Evolutionary conservation across 1,284 basidiomycete genomes (phyloP).

Genomic region (Puccinia triticina): DNA sequence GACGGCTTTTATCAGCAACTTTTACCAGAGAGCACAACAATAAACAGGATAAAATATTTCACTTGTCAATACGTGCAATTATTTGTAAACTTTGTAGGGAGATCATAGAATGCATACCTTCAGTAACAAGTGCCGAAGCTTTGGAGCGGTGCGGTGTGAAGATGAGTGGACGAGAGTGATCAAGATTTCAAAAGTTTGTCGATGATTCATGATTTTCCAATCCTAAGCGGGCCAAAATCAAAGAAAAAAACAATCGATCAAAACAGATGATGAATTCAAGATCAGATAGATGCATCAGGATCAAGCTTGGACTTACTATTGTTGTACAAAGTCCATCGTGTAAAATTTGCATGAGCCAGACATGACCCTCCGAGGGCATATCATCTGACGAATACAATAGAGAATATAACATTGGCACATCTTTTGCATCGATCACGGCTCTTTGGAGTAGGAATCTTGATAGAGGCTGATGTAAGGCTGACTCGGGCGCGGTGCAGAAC

Average conservation of each 20-base stretch:
- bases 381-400: conserved; percentile 75
- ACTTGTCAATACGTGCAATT: neutral
- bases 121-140: conserved; percentile 25
- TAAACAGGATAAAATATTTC: neutral
- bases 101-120: conserved; percentile 6
- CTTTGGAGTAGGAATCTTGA: conserved; percentile 82
- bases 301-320: conserved; percentile 57
- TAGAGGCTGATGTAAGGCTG: conserved; percentile 77
- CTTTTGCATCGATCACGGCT: conserved; percentile 71
- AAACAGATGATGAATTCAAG: neutral
- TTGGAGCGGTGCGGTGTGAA: neutral
- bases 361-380: conserved; percentile 79
- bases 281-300: neutral
- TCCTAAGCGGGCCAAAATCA: conserved; percentile 32
- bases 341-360: conserved; percentile 83
- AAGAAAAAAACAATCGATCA: neutral
- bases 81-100: neutral
- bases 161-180: conserved; percentile 40
- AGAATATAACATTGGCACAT: conserved; percentile 81
- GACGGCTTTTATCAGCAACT: conserved; percentile 38
- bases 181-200: conserved; percentile 50
- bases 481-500: conserved; percentile 71
- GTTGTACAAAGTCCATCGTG: conserved; percentile 74
- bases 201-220: conserved; percentile 46
- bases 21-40: neutral